Percentiles rank a stretch among this genome's conserved stretches.
Conservation (phyloP, 2,329 filamentous ascomycete species). For the Teratosphaeria nubilosa region DNA sequence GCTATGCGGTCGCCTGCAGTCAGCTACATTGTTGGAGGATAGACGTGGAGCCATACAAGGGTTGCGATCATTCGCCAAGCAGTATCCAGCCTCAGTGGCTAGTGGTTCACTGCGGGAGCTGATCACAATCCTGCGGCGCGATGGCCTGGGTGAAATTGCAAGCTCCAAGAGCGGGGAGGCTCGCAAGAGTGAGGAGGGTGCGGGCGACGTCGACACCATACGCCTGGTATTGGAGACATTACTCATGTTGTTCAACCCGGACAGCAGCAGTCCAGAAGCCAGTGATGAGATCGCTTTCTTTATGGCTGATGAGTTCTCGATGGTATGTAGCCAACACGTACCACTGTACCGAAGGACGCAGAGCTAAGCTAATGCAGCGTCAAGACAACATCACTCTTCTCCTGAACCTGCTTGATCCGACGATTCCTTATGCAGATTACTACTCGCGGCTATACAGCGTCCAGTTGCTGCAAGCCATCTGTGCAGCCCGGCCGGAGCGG, state of each 20-base stretch:
- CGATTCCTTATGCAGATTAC: conserved; percentile 61
- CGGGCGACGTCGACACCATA: conserved; percentile 81
- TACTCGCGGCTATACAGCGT: conserved; percentile 75
- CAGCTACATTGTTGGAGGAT: conserved; percentile 87
- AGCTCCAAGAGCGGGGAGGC: conserved; percentile 3
- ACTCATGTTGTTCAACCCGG: conserved; percentile 76
- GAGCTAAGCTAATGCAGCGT: conserved; percentile 51
- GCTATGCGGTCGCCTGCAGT: conserved; percentile 75
- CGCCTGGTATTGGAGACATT: conserved; percentile 92
- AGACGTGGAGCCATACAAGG: conserved; percentile 86
- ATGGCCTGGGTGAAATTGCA: conserved; percentile 37
- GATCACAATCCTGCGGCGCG: conserved; percentile 74
- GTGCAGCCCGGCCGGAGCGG: conserved; percentile 73
- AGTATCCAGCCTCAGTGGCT: conserved; percentile 90
- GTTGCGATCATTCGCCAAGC: conserved; percentile 88
- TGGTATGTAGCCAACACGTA: conserved; percentile 40
- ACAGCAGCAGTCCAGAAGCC: conserved; percentile 63
- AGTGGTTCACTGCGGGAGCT: conserved; percentile 83
- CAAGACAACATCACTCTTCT: conserved; percentile 93
- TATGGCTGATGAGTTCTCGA: conserved; percentile 96
- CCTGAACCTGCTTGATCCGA: conserved; percentile 76
- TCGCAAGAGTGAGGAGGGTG: conserved; percentile 18
- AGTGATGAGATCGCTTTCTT: conserved; percentile 93
- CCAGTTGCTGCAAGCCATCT: conserved; percentile 78
- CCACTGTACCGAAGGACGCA: conserved; percentile 7